Evolutionary conservation across 1,284 basidiomycete genomes (phyloP), one percentile per base, ranked within the genome.

Genomic region (Sphagnurus paluster): DNA sequence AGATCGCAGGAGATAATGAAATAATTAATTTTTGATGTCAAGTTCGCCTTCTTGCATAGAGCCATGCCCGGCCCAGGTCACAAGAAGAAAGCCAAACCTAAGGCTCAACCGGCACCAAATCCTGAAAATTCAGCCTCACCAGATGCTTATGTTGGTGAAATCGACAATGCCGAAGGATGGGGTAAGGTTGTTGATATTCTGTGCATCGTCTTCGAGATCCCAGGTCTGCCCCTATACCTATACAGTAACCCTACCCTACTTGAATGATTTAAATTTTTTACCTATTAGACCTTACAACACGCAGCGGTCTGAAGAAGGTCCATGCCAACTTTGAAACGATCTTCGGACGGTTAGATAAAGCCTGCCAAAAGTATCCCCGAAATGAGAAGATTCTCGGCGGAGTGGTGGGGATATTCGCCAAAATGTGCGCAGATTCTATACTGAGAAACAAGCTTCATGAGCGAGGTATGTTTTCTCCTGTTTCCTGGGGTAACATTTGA

Each of bases 361-460:
- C 70, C 2, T 79, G 73, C 52, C 54, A 65, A 6, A 58, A 57
- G 10, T 60, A 74, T 49, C 35, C 50, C 3, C 59, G 63, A 0
- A 71, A 75, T 53, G 66, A 70, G 26, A 69, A 68, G 48, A 60
- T 81, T 19, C 56, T 61, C 23, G 80, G 79, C 2, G 80, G 76
- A 0, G 76, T 84, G 40, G 68, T 83, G 8, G 77, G 75, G 2
- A 78, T 85, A 37, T 84, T 77, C 56, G 74, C 79, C 8, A 80
- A 79, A 56, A 80, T 85, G 79, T 83, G 70, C 29, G 68, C 70
- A 0, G 82, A 85, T 60, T 68, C 78, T 1, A 67, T 84, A 37
- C 60, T 84, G 40, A 68, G 80, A 20, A 72, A 82, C 60, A 77
- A 77, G 51, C 64, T 84, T 17, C 74, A 80, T 56, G 67, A 72